Conservation (phyloP, 2,329 filamentous ascomycete genomes). For the Colletotrichum sp. region DNA sequence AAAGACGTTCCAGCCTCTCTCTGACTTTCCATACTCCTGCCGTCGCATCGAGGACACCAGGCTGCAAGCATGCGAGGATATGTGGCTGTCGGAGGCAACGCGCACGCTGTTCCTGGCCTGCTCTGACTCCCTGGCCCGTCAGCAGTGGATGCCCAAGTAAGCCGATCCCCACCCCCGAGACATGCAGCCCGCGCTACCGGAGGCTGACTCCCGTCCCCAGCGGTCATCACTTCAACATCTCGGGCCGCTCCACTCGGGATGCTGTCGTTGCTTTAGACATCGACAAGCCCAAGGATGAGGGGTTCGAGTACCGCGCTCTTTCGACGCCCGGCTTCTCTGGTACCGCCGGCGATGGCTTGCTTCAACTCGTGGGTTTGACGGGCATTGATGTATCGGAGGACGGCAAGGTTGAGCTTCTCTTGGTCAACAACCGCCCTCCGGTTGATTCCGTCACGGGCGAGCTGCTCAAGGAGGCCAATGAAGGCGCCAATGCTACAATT, state of each 20-base stretch:
- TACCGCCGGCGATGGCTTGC: conserved; percentile 32
- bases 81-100: conserved; percentile 35
- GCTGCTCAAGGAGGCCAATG: conserved; percentile 65
- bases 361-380: conserved; percentile 34
- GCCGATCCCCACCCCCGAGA: not conserved
- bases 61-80: conserved; percentile 34
- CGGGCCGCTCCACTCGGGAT: conserved; percentile 33
- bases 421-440: conserved; percentile 31
- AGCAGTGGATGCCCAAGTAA: conserved; percentile 32
- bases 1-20: conserved; percentile 28
- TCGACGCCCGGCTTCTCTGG: conserved; percentile 32
- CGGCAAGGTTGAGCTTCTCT: conserved; percentile 23
- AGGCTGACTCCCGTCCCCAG: not conserved
- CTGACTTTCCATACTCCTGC: conserved; percentile 33
- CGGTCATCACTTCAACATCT: conserved; percentile 26
- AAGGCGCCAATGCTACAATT: conserved; percentile 64
- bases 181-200: not conserved
- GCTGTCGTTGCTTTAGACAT: conserved; percentile 36
- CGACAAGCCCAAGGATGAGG: conserved; percentile 27
- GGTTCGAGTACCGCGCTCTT: conserved; percentile 28
- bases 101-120: conserved; percentile 35
- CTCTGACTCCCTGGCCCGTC: conserved; percentile 24
- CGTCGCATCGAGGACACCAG: conserved; percentile 29
- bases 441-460: conserved; percentile 25
- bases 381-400: conserved; percentile 28